Conservation (phyloP, 306 rosid genomes). For the Malus asiatica region DNA sequence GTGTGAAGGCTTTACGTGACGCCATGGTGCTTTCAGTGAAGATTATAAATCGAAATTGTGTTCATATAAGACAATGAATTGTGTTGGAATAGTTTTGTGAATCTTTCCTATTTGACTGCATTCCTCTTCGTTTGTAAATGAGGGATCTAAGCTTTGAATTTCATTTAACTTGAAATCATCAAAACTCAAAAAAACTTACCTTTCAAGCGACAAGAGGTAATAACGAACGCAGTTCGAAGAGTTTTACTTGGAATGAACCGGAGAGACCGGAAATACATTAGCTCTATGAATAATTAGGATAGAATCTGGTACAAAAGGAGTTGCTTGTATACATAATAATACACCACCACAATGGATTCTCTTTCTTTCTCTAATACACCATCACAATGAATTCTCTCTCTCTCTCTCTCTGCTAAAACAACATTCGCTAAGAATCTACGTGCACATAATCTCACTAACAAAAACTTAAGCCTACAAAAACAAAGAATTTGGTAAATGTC, state of each 20-base stretch:
- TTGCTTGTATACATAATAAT: conserved; percentile 1
- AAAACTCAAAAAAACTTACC: neutral
- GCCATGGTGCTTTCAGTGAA: no score
- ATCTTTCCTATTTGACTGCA: no score
- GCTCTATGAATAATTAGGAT: neutral
- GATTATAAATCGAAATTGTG: no score
- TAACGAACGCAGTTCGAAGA: neutral
- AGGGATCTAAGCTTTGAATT: no score
- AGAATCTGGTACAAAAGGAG: neutral
- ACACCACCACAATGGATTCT: neutral
- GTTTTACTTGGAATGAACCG: neutral
- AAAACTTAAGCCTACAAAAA: conserved; percentile 8
- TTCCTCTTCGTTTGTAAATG: no score
- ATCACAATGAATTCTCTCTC: conserved; percentile 2
- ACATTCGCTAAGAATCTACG: conserved; percentile 26
- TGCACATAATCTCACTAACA: conserved; percentile 11
- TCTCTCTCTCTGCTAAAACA: neutral
- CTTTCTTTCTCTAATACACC: neutral
- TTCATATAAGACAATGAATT: no score
- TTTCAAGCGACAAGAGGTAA: no score
- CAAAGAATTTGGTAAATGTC: neutral
- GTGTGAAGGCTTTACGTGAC: no score
- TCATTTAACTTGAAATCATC: neutral
- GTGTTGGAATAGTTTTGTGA: no score
- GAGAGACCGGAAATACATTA: neutral